These are phyloP conservation scores for Pouteria glomerata DNA, from an alignment of 148 eudicot genomes.

Conservation along the genomic window DNA sequence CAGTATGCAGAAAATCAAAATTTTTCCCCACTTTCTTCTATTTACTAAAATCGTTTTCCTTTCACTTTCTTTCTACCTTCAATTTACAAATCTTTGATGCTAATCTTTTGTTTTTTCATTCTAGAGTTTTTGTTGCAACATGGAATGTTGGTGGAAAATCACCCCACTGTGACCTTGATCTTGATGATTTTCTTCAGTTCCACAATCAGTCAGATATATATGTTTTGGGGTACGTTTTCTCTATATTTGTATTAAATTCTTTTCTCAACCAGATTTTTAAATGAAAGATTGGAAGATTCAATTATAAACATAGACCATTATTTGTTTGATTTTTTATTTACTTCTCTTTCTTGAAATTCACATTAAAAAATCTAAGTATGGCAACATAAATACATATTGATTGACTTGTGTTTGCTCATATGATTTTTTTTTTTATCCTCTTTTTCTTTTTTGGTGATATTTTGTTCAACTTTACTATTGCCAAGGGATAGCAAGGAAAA, in stretches of 20 bases:
- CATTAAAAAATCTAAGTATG: neutral
- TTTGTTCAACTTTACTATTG: no score
- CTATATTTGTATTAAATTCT: neutral
- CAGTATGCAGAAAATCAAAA: constrained; percentile 26
- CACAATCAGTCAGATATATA: constrained; percentile 51
- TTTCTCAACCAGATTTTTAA: neutral
- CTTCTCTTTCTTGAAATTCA: neutral
- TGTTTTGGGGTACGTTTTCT: constrained; percentile 47
- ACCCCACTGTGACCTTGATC: constrained; percentile 43
- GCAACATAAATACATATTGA: neutral
- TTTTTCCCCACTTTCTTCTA: no score
- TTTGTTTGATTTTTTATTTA: no score
- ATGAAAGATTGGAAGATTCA: no score
- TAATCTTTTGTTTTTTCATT: neutral
- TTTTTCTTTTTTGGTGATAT: no score
- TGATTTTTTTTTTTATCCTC: no score
- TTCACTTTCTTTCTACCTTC: neutral
- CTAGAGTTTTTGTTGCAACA: constrained; percentile 56
- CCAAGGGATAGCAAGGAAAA: no score
- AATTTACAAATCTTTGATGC: neutral
- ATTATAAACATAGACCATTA: no score
- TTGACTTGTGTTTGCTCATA: neutral
- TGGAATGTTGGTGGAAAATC: constrained; percentile 74
- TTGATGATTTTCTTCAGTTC: constrained; percentile 55
- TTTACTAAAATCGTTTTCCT: neutral